Evolutionary conservation across 495 filamentous ascomycete species (phyloP).

Genomic region (Melanomma pulvis-pyrius): DNA sequence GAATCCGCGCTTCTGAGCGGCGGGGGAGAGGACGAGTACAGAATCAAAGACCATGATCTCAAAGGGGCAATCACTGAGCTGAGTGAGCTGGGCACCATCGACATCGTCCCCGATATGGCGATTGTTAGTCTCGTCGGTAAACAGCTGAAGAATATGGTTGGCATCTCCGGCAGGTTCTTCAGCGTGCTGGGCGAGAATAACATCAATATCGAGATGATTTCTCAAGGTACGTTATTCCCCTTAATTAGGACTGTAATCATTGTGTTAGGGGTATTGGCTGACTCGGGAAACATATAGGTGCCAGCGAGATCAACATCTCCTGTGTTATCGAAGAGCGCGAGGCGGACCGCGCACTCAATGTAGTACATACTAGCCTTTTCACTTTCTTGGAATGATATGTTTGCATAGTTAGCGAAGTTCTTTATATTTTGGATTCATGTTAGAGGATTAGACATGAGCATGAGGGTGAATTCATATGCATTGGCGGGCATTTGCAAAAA

Average conservation of each 20-base stretch:
- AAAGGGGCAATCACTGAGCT: slow-evolving; percentile 60
- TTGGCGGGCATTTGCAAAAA: background rate
- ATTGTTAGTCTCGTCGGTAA: slow-evolving; percentile 90
- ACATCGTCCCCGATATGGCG: slow-evolving; percentile 82
- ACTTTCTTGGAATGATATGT: slow-evolving; percentile 46
- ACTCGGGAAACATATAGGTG: slow-evolving; percentile 60
- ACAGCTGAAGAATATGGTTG: slow-evolving; percentile 94
- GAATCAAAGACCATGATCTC: slow-evolving; percentile 47
- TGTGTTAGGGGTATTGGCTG: slow-evolving; percentile 25
- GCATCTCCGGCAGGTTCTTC: slow-evolving; percentile 75
- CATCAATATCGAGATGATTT: slow-evolving; percentile 97
- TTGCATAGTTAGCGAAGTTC: slow-evolving; percentile 26
- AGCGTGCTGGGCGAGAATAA: slow-evolving; percentile 78
- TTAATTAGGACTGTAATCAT: background rate
- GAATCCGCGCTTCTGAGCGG: slow-evolving; percentile 51
- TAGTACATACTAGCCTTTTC: slow-evolving; percentile 92
- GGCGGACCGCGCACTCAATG: slow-evolving; percentile 87
- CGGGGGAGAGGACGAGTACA: slow-evolving; percentile 62
- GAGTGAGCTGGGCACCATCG: slow-evolving; percentile 76
- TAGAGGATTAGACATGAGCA: background rate
- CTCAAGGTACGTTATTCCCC: slow-evolving; percentile 67
- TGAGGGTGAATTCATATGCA: background rate
- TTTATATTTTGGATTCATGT: background rate
- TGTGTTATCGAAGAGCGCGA: slow-evolving; percentile 93
- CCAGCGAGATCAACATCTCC: slow-evolving; percentile 97